A percentile compares a stretch with the other conserved stretches of the same genome.
Conservation (phyloP, 1,284 basidiomycete species). For the Phellinidium pouzarii region DNA sequence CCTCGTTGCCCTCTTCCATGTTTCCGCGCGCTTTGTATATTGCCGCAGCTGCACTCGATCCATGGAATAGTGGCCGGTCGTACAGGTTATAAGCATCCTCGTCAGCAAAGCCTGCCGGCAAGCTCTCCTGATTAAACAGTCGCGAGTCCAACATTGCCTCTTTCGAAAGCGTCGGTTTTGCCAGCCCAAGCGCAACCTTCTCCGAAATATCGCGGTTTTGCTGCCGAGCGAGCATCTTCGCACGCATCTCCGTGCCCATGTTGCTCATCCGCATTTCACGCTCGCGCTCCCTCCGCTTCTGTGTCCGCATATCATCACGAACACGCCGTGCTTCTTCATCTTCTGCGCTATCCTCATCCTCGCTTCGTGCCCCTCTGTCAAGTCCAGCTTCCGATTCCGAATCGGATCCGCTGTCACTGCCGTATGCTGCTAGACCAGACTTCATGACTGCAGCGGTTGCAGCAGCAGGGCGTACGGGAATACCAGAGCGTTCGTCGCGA, state of each 20-base stretch:
- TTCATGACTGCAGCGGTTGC: slow-evolving; percentile 64
- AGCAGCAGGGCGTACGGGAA: slow-evolving; percentile 45
- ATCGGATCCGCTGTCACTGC: slow-evolving; percentile 60
- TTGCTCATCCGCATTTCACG: slow-evolving; percentile 98
- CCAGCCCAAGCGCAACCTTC: slow-evolving; percentile 95
- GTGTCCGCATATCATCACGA: slow-evolving; percentile 85
- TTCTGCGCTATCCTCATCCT: slow-evolving; percentile 44
- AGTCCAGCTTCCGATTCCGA: slow-evolving; percentile 39
- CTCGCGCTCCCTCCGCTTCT: slow-evolving; percentile 91
- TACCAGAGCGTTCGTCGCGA: slow-evolving; percentile 86
- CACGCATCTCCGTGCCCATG: slow-evolving; percentile 96
- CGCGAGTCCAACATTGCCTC: slow-evolving; percentile 96
- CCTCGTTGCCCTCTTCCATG: slow-evolving; percentile 79
- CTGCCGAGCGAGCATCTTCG: slow-evolving; percentile 90
- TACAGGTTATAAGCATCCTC: slow-evolving; percentile 93
- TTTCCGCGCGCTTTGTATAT: slow-evolving; percentile 94
- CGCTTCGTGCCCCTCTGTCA: slow-evolving; percentile 36
- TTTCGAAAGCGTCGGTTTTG: slow-evolving; percentile 92
- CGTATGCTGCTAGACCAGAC: slow-evolving; percentile 78
- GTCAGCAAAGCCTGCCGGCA: slow-evolving; percentile 78
- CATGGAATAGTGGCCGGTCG: slow-evolving; percentile 93
- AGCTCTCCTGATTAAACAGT: slow-evolving; percentile 92
- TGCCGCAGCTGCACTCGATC: slow-evolving; percentile 91
- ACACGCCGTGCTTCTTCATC: slow-evolving; percentile 84
- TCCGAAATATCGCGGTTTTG: slow-evolving; percentile 99